These are phyloP conservation scores for Vigna unguiculata DNA, from an alignment of 306 rosid genomes.

Conservation along the genomic window DNA sequence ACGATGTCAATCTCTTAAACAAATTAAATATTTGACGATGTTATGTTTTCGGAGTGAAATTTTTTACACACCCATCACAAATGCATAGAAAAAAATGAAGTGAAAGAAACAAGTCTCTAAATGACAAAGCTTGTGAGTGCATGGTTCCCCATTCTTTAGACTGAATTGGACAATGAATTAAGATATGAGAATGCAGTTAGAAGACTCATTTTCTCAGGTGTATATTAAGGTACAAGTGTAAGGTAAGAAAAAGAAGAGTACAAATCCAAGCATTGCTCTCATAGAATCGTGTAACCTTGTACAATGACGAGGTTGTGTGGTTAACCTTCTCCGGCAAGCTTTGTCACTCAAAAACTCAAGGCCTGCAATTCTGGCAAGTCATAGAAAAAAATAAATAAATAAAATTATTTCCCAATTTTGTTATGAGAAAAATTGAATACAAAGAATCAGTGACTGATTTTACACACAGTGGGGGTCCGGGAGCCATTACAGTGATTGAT, in stretches of 20 bases:
- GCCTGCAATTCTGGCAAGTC: background rate
- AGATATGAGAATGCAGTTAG: background rate
- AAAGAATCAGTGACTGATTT: background rate
- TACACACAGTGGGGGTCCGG: background rate
- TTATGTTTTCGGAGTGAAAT: too few relatives aligned
- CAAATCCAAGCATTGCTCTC: conserved; percentile 8
- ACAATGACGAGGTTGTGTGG: background rate
- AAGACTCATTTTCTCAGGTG: background rate
- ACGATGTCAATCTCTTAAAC: too few relatives aligned
- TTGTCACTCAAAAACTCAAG: conserved; percentile 19
- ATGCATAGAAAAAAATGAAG: background rate
- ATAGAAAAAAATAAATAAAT: background rate
- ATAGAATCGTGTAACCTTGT: background rate
- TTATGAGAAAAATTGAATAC: background rate
- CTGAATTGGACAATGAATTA: background rate
- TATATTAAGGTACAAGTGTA: conserved; percentile 2
- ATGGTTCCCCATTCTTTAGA: background rate
- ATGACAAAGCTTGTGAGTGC: conserved; percentile 4
- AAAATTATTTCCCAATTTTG: too few relatives aligned
- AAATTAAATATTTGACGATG: too few relatives aligned
- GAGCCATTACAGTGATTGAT: background rate
- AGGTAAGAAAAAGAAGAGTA: background rate
- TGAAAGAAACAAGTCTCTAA: conserved; percentile 14
- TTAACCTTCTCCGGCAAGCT: conserved; percentile 1
- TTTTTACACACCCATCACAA: too few relatives aligned